Percentiles rank a stretch among this genome's conserved stretches.
phyloP scores from a whole-genome alignment of 2,329 filamentous ascomycete genomes.

The Myriosclerotinia curreyana region DNA sequence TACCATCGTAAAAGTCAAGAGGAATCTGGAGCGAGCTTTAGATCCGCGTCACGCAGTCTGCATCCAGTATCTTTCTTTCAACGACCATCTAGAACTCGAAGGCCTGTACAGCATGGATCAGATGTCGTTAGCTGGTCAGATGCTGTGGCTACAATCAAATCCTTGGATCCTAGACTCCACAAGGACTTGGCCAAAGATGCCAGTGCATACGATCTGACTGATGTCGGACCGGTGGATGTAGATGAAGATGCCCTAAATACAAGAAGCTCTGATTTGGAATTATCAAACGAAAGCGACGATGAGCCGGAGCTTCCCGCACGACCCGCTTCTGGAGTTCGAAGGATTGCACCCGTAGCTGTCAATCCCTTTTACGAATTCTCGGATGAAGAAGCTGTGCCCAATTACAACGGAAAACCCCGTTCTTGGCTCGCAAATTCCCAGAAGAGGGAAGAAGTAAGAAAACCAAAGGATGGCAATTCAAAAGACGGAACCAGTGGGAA shows the following conservation, averaged over 20 bases:
- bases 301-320: slow-evolving; percentile 11
- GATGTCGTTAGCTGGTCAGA: slow-evolving; percentile 37
- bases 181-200: slow-evolving; percentile 34
- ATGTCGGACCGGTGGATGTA: slow-evolving; percentile 3
- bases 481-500: not conserved
- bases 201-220: slow-evolving; percentile 22
- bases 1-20: not conserved
- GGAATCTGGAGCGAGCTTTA: not conserved
- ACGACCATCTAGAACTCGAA: slow-evolving; percentile 28
- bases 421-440: not conserved
- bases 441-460: not conserved
- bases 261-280: slow-evolving; percentile 6
- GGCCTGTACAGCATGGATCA: slow-evolving; percentile 33
- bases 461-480: not conserved
- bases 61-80: slow-evolving; percentile 1
- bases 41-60: not conserved
- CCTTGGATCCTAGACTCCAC: slow-evolving; percentile 34
- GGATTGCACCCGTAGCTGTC: not conserved
- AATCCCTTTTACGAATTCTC: slow-evolving; percentile 18
- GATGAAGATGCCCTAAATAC: slow-evolving; percentile 5
- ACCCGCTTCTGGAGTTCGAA: not conserved
- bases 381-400: slow-evolving; percentile 18
- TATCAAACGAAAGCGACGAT: not conserved
- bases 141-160: slow-evolving; percentile 34
- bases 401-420: not conserved